These are phyloP conservation scores for Astrephomene gubernaculifera DNA, from an alignment of 139 green algal genomes.

Conservation along the genomic window DNA sequence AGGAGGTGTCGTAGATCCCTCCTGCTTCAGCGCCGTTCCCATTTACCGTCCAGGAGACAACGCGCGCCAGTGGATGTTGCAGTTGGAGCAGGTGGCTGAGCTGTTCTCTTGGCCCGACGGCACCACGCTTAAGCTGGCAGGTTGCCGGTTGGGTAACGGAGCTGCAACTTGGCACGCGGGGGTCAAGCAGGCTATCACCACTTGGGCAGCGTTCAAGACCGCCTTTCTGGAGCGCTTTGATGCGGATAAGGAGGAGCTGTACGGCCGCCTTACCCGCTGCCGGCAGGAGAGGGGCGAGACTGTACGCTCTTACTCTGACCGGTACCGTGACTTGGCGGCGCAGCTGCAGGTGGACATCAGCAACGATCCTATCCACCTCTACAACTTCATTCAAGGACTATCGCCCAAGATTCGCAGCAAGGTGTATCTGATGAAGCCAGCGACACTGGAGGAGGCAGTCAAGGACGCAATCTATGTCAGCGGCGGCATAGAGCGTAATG, in stretches of 20 bases:
- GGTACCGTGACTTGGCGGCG: neutral
- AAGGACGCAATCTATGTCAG: constrained; percentile 1
- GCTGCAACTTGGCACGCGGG: no score
- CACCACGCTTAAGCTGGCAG: no score
- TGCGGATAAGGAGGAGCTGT: neutral
- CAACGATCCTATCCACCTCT: neutral
- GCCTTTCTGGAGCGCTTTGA: constrained; percentile 11
- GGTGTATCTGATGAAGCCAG: neutral
- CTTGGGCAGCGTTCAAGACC: neutral
- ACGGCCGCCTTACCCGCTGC: neutral
- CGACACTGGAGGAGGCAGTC: neutral
- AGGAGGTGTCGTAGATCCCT: no score
- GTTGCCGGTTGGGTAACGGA: no score
- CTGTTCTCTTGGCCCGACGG: no score
- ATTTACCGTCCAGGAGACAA: no score
- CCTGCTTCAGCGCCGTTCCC: no score
- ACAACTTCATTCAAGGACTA: constrained; percentile 14
- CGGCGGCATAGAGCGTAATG: neutral
- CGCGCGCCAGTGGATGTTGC: no score
- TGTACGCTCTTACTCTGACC: neutral
- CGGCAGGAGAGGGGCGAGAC: neutral
- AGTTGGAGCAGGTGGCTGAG: no score
- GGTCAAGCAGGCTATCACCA: neutral
- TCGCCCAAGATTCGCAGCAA: neutral
- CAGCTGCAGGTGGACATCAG: neutral